Evolutionary conservation across 2,329 filamentous ascomycete genomes (phyloP), one percentile per base, ranked within the genome.

Genomic region (Pestalotiopsis sp.): DNA sequence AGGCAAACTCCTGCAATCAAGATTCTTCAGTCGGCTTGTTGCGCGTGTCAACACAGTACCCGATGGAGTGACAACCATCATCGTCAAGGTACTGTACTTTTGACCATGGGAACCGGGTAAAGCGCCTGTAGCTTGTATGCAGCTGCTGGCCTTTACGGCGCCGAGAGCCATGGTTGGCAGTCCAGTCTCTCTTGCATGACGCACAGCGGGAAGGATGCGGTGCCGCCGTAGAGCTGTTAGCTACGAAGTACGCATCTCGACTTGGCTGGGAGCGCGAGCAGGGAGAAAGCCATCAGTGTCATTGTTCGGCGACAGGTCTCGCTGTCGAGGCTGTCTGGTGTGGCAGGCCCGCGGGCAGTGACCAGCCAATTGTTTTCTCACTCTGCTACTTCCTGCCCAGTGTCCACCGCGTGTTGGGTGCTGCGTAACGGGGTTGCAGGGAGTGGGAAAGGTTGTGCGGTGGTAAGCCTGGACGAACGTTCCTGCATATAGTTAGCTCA

Each of bases 41-140:
- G 27, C 14, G 23, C 11, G 23, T 36, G 31, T 7, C 31, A 36
- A 27, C 12, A 59, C 14, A 36, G 23, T 59, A 27, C 57, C 45
- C 5, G 7, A 36, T 59, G 25, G 13, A 59, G 23, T 12, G 27
- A 39, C 59, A 62, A 14, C 36, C 27, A 23, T 17, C 27, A 6
- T 13, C 14, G 27, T 20, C 17, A 39, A 62, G 59, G 25, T 62
- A 62, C 31, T 62, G 59, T 62, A 62, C 59, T 62, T 62, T 62
- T 62, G 59, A 39, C 13, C 27, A 12, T 38, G 14, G 45, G 45
- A 52, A 23, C 36, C 20, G 59, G 25, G 25, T n/a, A 14, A 62
- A 12, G 31, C 31, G 59, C 20, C 59, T 27, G 17, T 62, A n/a
- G 59, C 9, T 62, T 27, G 36, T 39, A 62, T 39, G 59, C 31